Evolutionary conservation across 371 early-diverging fungal genomes (phyloP), one percentile per base, ranked within the genome.

Genomic region (Rhizomucor miehei): DNA sequence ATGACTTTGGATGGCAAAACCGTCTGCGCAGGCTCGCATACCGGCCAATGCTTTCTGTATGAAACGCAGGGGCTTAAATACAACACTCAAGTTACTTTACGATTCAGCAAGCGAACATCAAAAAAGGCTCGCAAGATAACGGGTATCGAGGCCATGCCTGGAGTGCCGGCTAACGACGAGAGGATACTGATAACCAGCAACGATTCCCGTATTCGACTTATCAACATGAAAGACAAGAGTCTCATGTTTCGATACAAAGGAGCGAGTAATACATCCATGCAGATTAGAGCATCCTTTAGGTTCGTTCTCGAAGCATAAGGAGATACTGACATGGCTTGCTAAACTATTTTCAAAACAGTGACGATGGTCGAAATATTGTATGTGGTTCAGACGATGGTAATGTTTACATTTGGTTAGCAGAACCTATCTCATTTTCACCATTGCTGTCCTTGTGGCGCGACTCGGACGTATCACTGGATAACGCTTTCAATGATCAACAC

Each of bases 341-440:
- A 17, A 20, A 20, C n/a, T 20, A 10, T 41, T 41, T 25, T 24
- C 8, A 1, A 3, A 52, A 23, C 46, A 80, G 86, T 55, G 81
- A 83, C 51, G 88, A 89, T 65, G 92, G 89, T 2, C 63, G 78
- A 25, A 91, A 81, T 57, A 85, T 94, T 13, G 77, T 94, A 17
- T 84, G 86, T 56, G 93, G 92, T 10, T 90, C 91, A 10, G 94
- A 95, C 56, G 89, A 92, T 65, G 69, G 80, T 20, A 71, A 82
- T 39, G 77, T 90, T 1, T 90, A 86, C 65, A 63, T 95, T 2
- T 93, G 91, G 90, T 75, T 80, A 44, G 72, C 86, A 12, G 77
- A 81, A 20, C 71, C 72, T 45, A 64, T 67, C 23, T 62, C 55
- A 6, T 68, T 60, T 20, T 67, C 67, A 0, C 73, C 77, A 8